A percentile compares a stretch with the other conserved stretches of the same genome.
Conservation (phyloP, 2,329 filamentous ascomycete genomes). For the Colletotrichum higginsianum region DNA sequence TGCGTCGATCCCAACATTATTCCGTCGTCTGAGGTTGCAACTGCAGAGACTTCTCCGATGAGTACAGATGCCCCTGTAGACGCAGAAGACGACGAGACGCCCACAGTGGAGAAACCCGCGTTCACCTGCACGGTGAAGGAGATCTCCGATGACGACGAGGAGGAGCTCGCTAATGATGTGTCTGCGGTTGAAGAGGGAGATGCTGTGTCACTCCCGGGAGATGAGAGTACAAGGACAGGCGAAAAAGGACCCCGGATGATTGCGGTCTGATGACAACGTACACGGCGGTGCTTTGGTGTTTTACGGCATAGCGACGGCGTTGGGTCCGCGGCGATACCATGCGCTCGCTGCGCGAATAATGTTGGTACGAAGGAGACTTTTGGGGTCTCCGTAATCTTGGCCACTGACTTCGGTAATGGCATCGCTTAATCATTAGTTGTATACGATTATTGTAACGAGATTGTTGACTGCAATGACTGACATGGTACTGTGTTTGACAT, state of each 20-base stretch:
- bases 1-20: constrained; percentile 71
- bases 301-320: constrained; percentile 39
- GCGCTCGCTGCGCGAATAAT: constrained; percentile 6
- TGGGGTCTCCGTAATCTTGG: background rate
- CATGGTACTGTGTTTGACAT: background rate
- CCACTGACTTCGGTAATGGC: background rate
- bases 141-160: constrained; percentile 18
- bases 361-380: background rate
- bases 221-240: background rate
- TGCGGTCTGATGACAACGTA: constrained; percentile 21
- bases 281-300: constrained; percentile 4
- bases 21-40: constrained; percentile 50
- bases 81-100: constrained; percentile 35
- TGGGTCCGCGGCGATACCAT: constrained; percentile 38
- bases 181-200: constrained; percentile 3
- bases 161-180: constrained; percentile 7
- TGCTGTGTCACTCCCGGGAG: constrained; percentile 4
- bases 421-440: background rate
- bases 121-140: constrained; percentile 39
- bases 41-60: background rate
- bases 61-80: background rate
- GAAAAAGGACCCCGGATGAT: constrained; percentile 19
- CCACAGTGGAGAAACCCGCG: constrained; percentile 27
- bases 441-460: no score
- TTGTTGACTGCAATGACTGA: background rate